A percentile compares a stretch with the other conserved stretches of the same genome.
phyloP scores from a whole-genome alignment of 345 rosid species.

The Brassica cretica region DNA sequence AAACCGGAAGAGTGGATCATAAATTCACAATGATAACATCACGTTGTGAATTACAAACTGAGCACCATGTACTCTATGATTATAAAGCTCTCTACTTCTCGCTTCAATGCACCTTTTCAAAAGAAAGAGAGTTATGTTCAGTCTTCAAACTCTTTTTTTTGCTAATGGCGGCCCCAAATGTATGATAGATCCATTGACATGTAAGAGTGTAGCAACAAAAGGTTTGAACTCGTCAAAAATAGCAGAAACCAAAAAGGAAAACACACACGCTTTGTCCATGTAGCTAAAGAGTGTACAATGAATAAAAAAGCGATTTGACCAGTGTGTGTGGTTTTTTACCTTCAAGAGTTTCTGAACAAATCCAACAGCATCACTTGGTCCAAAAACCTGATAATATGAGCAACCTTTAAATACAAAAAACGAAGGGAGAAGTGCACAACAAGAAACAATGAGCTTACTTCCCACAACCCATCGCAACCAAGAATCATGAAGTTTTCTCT shows the following conservation, averaged over 20 bases:
- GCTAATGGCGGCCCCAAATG: not conserved
- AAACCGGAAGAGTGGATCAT: too few species aligned
- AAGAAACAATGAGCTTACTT: slow-evolving; percentile 50
- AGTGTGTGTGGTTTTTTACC: slow-evolving; percentile 44
- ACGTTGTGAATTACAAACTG: not conserved
- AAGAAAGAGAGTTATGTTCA: not conserved
- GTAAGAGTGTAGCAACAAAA: not conserved
- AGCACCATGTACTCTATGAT: slow-evolving; percentile 6
- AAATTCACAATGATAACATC: slow-evolving; percentile 26
- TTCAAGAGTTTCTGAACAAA: slow-evolving; percentile 74
- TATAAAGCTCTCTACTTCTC: slow-evolving; percentile 15
- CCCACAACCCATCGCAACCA: slow-evolving; percentile 96
- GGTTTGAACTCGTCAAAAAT: too few species aligned
- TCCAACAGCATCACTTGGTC: slow-evolving; percentile 82
- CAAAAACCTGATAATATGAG: slow-evolving; percentile 65
- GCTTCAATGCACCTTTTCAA: not conserved
- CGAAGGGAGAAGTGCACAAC: too few species aligned
- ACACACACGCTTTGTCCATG: not conserved
- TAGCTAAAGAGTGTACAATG: not conserved
- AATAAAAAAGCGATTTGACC: not conserved
- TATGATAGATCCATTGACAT: slow-evolving; percentile 7
- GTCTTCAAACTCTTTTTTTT: not conserved
- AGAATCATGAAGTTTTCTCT: slow-evolving; percentile 82
- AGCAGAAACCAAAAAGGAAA: not conserved
- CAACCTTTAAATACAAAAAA: not conserved